phyloP scores from a whole-genome alignment of 2,329 filamentous ascomycete species.

The Nothophaeocryptopus gaeumannii region DNA sequence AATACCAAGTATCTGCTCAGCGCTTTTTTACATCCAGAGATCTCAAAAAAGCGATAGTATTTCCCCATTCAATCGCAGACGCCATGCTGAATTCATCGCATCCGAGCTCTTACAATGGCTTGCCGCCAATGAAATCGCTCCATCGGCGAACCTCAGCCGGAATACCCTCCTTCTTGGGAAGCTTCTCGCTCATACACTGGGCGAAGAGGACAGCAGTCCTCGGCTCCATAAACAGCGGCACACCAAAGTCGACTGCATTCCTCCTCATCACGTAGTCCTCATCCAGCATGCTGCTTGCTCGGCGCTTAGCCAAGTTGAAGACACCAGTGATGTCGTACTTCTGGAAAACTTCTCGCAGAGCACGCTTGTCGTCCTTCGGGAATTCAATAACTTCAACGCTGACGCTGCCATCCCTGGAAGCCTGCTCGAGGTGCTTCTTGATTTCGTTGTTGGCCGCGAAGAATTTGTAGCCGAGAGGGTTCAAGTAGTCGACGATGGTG shows the following conservation, averaged over 20 bases:
- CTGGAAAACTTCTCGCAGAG: slow-evolving; percentile 89
- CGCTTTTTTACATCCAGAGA: no score
- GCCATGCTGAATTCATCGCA: no score
- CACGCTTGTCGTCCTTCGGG: slow-evolving; percentile 92
- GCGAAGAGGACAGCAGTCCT: slow-evolving; percentile 97
- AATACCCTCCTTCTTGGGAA: slow-evolving; percentile 83
- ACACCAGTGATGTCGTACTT: slow-evolving; percentile 95
- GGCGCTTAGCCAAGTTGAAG: slow-evolving; percentile 85
- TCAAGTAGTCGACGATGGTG: slow-evolving; percentile 79
- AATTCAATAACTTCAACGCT: slow-evolving; percentile 90
- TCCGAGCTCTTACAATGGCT: slow-evolving; percentile 58
- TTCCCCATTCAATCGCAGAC: no score
- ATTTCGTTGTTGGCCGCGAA: slow-evolving; percentile 79
- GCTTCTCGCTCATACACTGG: slow-evolving; percentile 94
- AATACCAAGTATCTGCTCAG: no score
- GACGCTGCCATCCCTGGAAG: slow-evolving; percentile 61
- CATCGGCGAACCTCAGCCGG: slow-evolving; percentile 88
- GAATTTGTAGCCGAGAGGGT: slow-evolving; percentile 90
- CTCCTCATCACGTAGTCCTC: slow-evolving; percentile 95
- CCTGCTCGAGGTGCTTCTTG: slow-evolving; percentile 77
- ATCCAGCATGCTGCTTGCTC: slow-evolving; percentile 80
- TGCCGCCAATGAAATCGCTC: slow-evolving; percentile 91
- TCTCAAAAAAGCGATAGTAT: no score
- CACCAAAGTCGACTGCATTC: slow-evolving; percentile 97
- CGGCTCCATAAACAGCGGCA: slow-evolving; percentile 97